These are phyloP conservation scores for Favolaschia claudopus DNA, from an alignment of 768 basidiomycete genomes.

Conservation along the genomic window DNA sequence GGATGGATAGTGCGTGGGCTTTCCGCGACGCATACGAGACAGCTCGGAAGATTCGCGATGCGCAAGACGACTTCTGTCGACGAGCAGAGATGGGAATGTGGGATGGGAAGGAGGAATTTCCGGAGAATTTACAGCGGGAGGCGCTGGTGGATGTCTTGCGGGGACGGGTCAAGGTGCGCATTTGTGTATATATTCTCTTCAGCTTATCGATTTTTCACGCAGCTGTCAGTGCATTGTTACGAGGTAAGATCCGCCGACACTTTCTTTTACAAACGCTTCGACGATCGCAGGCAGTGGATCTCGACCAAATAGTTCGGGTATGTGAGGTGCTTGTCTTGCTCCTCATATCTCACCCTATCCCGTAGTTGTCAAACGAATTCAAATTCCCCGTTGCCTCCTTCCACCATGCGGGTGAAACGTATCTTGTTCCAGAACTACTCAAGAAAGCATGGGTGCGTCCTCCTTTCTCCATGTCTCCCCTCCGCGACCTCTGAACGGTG, in stretches of 20 bases:
- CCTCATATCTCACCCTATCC: not conserved
- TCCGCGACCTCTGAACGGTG: constrained; percentile 3
- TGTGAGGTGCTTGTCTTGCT: constrained; percentile 22
- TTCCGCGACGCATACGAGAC: constrained; percentile 76
- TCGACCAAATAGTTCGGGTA: constrained; percentile 73
- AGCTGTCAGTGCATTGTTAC: constrained; percentile 54
- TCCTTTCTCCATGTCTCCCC: not conserved
- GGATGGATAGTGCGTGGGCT: constrained; percentile 73
- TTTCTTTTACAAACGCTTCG: not conserved
- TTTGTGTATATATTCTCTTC: not conserved
- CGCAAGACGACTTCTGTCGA: constrained; percentile 72
- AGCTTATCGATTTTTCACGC: not conserved
- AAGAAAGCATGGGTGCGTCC: constrained; percentile 69
- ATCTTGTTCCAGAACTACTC: constrained; percentile 79
- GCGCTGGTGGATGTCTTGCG: constrained; percentile 73
- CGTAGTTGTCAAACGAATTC: constrained; percentile 80
- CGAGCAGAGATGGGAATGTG: constrained; percentile 53
- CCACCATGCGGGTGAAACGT: constrained; percentile 84
- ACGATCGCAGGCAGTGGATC: constrained; percentile 60
- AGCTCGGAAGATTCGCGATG: constrained; percentile 66
- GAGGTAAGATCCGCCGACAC: constrained; percentile 36
- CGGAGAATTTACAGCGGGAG: constrained; percentile 75
- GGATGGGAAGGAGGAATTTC: constrained; percentile 58
- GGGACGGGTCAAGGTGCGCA: constrained; percentile 73
- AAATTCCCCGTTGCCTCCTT: constrained; percentile 77